Base-by-base conservation (phyloP, 78 protist genomes). In the Capsaspora owczarzaki region DNA sequence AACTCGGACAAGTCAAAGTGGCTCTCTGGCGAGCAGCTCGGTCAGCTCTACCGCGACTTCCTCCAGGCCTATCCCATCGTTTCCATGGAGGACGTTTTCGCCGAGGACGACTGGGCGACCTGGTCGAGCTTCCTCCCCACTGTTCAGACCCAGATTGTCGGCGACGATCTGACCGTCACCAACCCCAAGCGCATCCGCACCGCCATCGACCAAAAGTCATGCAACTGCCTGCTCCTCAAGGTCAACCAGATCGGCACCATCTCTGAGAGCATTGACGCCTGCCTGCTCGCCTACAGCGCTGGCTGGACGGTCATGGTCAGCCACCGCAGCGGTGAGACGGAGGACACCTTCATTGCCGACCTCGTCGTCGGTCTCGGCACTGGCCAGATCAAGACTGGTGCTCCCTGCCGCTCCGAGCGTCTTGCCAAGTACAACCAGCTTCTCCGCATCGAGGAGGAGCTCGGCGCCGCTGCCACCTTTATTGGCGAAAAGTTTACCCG, bases 301-400 rank as follows among this genome's bases (percentile, higher is more conserved):
- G 97, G 94, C 68, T 95, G 99, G 98, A 90, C 94, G 46, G 96
- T 96, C 61, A 96, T 98, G 97, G 98, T 97, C 43, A 81, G 91
- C 56, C 99, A 97, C 85, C 88, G 99, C 43, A 89, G 95, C 0
- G 99, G 99, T 40, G 99, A 97, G 85, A 97, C 99, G 16, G 99
- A 95, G 77, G 98, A 94, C 82, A 75, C 97, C 19, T 93, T 92
- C 85, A 98, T 98, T 70, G 98, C 99, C 38, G 99, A 98, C 74
- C 91, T 98, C 44, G 98, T 88, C 31, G 99, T 97, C 43, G 99
- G 98, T 40, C 87, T 97, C 43, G 97, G 94, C 61, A 78, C 97
- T 16, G 99, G 98, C 37, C 95, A 98, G 89, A 95, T 98, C 93
- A 97, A 98, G 95, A 98, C 99, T n/a, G 99, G 99, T 60, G 99